Evolutionary conservation across 2,329 filamentous ascomycete species (phyloP).

Genomic region (Trichoderma cornu-damae): DNA sequence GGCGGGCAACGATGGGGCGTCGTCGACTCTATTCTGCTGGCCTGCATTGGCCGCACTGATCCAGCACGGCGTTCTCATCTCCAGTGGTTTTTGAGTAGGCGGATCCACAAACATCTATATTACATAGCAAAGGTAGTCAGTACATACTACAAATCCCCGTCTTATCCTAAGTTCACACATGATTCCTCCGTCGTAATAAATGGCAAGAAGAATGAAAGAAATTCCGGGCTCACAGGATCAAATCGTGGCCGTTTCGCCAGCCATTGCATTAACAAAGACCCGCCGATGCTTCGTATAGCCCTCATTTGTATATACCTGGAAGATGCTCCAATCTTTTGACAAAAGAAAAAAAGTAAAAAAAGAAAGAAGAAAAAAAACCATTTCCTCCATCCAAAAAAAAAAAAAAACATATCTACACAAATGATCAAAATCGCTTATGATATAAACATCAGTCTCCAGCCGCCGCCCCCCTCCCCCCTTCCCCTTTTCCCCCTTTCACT

Average conservation of each 20-base stretch:
- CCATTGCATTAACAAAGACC: conserved; percentile 8
- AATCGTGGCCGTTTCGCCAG: conserved; percentile 3
- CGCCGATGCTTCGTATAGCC: conserved; percentile 4
- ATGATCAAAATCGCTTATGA: conserved; percentile 16
- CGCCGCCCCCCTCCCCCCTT: neutral
- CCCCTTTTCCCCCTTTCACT: neutral
- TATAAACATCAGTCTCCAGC: conserved; percentile 9
- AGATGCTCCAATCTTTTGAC: conserved; percentile 17
- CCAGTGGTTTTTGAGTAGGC: neutral
- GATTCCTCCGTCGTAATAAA: neutral
- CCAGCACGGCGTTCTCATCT: neutral
- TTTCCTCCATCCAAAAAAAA: conserved; percentile 18
- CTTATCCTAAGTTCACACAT: neutral
- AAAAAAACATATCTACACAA: conserved; percentile 16
- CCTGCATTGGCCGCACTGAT: too few species aligned
- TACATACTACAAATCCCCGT: neutral
- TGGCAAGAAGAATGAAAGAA: neutral
- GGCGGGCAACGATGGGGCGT: too few species aligned
- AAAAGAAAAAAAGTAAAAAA: conserved; percentile 2
- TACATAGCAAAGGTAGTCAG: conserved; percentile 6
- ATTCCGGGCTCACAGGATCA: neutral
- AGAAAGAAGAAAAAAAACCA: neutral
- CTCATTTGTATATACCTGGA: conserved; percentile 14
- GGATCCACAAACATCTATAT: conserved; percentile 6
- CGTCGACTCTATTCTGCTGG: too few species aligned